Evolutionary conservation across 129 eudicot genomes (phyloP), one percentile per base, ranked within the genome.

Genomic region (Scalesia atractyloides): DNA sequence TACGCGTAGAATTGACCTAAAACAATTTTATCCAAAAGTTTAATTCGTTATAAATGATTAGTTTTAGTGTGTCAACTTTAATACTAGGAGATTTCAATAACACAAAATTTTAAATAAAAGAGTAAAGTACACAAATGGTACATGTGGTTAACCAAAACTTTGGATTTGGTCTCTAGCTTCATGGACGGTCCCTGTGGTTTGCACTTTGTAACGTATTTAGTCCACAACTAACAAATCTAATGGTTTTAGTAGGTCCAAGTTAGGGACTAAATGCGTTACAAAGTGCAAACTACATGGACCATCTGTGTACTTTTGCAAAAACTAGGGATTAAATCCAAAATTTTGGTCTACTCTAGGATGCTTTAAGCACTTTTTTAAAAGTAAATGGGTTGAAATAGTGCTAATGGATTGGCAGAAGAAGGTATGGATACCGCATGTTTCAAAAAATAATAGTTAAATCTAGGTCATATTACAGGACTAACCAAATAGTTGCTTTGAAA

Each of bases 401-500:
- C 43, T 59, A 13, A 59, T 13, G 48, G 26, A n/a, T 34, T 15
- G 5, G 47, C 20, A 58, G 64, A 58, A 1, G n/a, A 58, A 22
- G 64, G 9, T 58, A 24, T 24, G 64, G 43, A 34, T 0, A 34
- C 66, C 44, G 14, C 11, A 61, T 1, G 7, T 5, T 26, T 60
- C 20, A 34, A 10, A 69, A 17, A 52, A 10, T 30, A 34, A 15
- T 41, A 39, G 43, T 39, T 9, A 43, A 13, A 16, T 64, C 2
- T 62, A 46, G 39, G 20, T 30, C 20, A 74, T 43, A 24, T 36
- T n/a, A 39, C 22, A 76, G 51, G 50, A 79, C 95, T 73, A 37
- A 91, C 97, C 96, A 78, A 92, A 89, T 51, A 92, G 86, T 81
- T 89, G 97, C 64, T 84, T 85, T 15, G 63, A 24, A 7, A 89